Evolutionary conservation across 2,329 filamentous ascomycete genomes (phyloP), one percentile per base, ranked within the genome.

Genomic region (Phyllosticta citribraziliensis): DNA sequence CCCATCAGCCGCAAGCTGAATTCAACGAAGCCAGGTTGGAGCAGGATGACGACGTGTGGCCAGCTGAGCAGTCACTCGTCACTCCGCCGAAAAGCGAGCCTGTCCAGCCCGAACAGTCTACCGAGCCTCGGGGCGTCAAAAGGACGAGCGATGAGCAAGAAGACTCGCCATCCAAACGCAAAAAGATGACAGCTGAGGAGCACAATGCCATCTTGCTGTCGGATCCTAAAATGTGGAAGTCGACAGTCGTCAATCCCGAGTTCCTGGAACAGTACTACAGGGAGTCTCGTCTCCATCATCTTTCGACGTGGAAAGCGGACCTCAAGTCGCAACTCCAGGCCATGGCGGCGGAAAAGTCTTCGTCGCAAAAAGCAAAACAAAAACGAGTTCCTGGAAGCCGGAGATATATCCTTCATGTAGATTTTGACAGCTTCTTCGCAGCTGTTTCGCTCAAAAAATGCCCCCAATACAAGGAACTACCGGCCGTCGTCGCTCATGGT

Each of bases 391-490:
- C 82, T 12, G 88, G 87, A 0, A 76, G 85, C 2, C 82, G 92
- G 63, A 79, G 88, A 57, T 99, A 97, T 68, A 82, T 99, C 58
- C 83, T 99, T 70, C 94, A 99, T 68, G 91, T 99, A 30, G 94
- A 99, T 70, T 99, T 99, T 72, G 95, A 99, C 75, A 94, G 91
- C 73, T 99, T 99, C 76, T 99, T 99, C 74, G 96, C 92, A 63
- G 90, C 95, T 0, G 90, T 99, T 0, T 97, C 94, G 0, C 74
- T 88, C 19, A 91, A 91, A 67, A 88, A 85, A 59, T 80, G 86
- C 24, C 91, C 93, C 0, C 85, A 95, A 20, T 87, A 84, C 63
- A 78, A 80, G 50, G 86, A 89, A 57, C 93, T 91, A 69, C 94
- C 95, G 0, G 85, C 88, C 2, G 94, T 89, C 0, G 89, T 99